Evolutionary conservation across 179 eudicot genomes (phyloP).

Genomic region (Vitellaria paradoxa): DNA sequence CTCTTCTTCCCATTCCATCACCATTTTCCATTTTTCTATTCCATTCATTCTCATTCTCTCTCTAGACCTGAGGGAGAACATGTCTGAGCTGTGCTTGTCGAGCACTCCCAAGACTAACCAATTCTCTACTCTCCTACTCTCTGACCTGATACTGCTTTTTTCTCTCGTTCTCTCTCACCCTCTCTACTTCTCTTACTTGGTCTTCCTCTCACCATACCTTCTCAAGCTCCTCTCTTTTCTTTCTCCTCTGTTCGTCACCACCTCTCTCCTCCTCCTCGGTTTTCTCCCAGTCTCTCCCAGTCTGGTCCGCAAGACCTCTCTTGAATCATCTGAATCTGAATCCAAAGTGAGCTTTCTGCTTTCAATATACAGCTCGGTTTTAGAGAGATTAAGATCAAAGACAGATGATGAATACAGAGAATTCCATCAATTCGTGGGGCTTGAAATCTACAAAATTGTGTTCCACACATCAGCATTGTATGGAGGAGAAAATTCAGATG

Average conservation of each 20-base stretch:
- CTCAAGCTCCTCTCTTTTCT: conserved; percentile 50
- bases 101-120: conserved; percentile 14
- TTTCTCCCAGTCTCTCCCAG: conserved; percentile 14
- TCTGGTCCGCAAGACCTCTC: conserved; percentile 18
- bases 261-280: conserved; percentile 14
- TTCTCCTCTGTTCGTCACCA: conserved; percentile 15
- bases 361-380: not conserved
- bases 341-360: not conserved
- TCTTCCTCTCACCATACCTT: conserved; percentile 72
- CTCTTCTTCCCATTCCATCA: conserved; percentile 22
- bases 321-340: conserved; percentile 4
- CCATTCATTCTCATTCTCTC: conserved; percentile 3
- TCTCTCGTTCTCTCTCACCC: conserved; percentile 48
- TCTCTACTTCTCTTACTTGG: conserved; percentile 57
- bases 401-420: conserved; percentile 12
- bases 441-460: conserved; percentile 42
- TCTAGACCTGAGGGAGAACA: conserved; percentile 13
- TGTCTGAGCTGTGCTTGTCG: conserved; percentile 40
- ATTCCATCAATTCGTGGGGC: conserved; percentile 25
- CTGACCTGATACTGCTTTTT: conserved; percentile 28
- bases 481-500: not conserved
- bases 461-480: conserved; percentile 29
- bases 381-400: not conserved
- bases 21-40: conserved; percentile 18
- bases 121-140: conserved; percentile 18